Evolutionary conservation across 495 filamentous ascomycete species (phyloP).

Genomic region (Trichodelitschia bisporula): DNA sequence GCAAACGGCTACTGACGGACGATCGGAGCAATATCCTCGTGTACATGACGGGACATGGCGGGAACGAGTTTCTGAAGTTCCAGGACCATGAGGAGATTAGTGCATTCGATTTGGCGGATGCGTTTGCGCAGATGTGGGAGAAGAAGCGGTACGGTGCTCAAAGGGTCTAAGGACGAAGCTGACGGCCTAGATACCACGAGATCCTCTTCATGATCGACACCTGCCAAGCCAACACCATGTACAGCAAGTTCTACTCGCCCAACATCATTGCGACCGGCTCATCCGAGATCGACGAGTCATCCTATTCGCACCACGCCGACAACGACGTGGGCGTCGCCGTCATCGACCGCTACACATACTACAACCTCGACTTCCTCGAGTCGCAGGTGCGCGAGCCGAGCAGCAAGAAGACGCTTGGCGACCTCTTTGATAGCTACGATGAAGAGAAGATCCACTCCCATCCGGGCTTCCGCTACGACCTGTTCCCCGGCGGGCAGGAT

Average conservation of each 20-base stretch:
- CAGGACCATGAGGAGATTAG: slow-evolving; percentile 96
- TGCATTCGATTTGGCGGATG: slow-evolving; percentile 85
- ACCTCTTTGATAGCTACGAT: slow-evolving; percentile 89
- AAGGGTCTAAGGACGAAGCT: slow-evolving; percentile 1
- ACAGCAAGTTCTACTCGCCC: slow-evolving; percentile 86
- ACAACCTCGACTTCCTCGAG: slow-evolving; percentile 92
- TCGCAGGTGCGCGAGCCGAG: slow-evolving; percentile 60
- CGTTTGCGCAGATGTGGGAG: slow-evolving; percentile 99
- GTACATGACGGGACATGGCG: slow-evolving; percentile 97
- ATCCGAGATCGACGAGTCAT: slow-evolving; percentile 78
- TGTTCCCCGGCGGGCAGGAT: slow-evolving; percentile 59
- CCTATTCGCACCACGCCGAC: slow-evolving; percentile 91
- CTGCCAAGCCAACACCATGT: slow-evolving; percentile 98
- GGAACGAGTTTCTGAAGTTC: slow-evolving; percentile 97
- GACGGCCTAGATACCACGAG: slow-evolving; percentile 44
- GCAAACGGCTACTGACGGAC: slow-evolving; percentile 77
- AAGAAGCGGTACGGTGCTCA: slow-evolving; percentile 59
- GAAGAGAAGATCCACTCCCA: slow-evolving; percentile 80
- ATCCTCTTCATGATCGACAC: slow-evolving; percentile 99
- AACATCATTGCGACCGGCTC: slow-evolving; percentile 93
- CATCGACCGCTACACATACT: slow-evolving; percentile 96
- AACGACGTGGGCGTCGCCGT: slow-evolving; percentile 95
- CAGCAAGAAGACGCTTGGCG: slow-evolving; percentile 67
- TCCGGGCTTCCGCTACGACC: slow-evolving; percentile 80
- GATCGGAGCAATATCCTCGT: slow-evolving; percentile 89